These are phyloP conservation scores for Pulchroboletus neoregius DNA, from an alignment of 1,284 basidiomycete species.

Conservation along the genomic window DNA sequence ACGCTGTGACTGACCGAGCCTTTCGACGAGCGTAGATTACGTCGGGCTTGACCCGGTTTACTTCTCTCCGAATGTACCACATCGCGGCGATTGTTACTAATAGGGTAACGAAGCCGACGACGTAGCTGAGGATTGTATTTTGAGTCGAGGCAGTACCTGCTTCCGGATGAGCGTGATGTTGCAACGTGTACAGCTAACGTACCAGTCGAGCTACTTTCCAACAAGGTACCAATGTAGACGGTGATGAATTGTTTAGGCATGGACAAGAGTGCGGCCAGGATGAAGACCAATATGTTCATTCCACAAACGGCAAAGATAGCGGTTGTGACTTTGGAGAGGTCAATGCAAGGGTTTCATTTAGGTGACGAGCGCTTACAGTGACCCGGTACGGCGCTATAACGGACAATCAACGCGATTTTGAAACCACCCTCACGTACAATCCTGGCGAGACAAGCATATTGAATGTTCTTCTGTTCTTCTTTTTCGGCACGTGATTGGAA, in stretches of 20 bases:
- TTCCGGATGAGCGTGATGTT: constrained; percentile 9
- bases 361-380: constrained; percentile 40
- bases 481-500: constrained; percentile 48
- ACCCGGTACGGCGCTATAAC: constrained; percentile 63
- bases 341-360: too few relatives aligned
- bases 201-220: constrained; percentile 32
- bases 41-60: constrained; percentile 69
- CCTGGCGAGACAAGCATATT: constrained; percentile 60
- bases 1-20: constrained; percentile 44
- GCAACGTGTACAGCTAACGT: constrained; percentile 1
- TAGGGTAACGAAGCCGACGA: constrained; percentile 59
- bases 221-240: constrained; percentile 51
- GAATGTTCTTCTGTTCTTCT: constrained; percentile 52
- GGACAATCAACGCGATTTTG: constrained; percentile 53
- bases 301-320: constrained; percentile 66
- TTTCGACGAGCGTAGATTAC: constrained; percentile 75
- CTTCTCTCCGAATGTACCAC: constrained; percentile 78
- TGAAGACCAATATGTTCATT: constrained; percentile 57
- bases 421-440: constrained; percentile 68
- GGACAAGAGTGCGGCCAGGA: constrained; percentile 54
- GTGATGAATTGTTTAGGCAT: constrained; percentile 61
- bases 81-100: constrained; percentile 75
- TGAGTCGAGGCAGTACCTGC: constrained; percentile 42
- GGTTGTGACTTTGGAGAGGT: constrained; percentile 55
- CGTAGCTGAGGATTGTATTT: constrained; percentile 59